Evolutionary conservation across 148 eudicot genomes (phyloP).

Genomic region (Heliosperma pusillum): DNA sequence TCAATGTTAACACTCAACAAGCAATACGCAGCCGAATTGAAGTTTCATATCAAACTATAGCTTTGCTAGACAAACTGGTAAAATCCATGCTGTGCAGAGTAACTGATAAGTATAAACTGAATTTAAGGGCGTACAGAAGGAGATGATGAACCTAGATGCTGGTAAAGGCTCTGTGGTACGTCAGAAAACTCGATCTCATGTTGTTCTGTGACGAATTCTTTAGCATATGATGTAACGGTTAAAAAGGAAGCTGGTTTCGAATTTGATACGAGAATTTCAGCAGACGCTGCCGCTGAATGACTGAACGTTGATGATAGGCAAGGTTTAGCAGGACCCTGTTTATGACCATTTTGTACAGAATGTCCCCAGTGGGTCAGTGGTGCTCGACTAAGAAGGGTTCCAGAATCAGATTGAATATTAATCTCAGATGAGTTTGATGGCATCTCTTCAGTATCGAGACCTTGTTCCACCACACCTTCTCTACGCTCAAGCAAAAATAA

Average conservation of each 20-base stretch:
- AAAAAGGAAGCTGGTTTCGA: not conserved
- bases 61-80: not conserved
- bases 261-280: not conserved
- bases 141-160: slow-evolving; percentile 33
- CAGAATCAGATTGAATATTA: not conserved
- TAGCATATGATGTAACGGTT: not conserved
- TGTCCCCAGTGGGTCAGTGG: not conserved
- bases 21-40: too few species aligned
- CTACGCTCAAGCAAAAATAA: not conserved
- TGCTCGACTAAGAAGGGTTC: not conserved
- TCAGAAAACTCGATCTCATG: slow-evolving; percentile 20
- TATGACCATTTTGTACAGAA: not conserved
- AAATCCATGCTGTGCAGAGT: not conserved
- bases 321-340: not conserved
- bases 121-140: slow-evolving; percentile 13
- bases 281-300: not conserved
- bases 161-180: slow-evolving; percentile 13
- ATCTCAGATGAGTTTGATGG: slow-evolving; percentile 6
- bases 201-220: not conserved
- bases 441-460: not conserved
- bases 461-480: slow-evolving; percentile 11
- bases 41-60: not conserved
- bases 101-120: not conserved
- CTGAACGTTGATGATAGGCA: slow-evolving; percentile 1
- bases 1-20: too few species aligned